Percentiles rank a stretch among this genome's conserved stretches.
Conservation (phyloP, 1,284 basidiomycete species). For the Cryptococcus sp. region DNA sequence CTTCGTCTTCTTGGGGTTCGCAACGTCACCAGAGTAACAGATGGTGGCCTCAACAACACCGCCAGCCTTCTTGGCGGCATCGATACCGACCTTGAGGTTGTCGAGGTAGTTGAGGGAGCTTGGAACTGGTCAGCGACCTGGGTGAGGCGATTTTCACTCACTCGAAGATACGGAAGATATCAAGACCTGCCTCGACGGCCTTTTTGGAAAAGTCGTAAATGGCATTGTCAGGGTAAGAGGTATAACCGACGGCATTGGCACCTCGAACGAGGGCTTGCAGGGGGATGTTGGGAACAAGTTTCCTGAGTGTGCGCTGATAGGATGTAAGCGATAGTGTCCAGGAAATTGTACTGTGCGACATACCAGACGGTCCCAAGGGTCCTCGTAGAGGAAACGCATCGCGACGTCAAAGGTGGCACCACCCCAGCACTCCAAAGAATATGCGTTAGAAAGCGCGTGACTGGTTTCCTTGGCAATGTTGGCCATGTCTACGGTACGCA, state of each 20-base stretch:
- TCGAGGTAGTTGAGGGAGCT: slow-evolving; percentile 93
- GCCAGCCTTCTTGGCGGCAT: slow-evolving; percentile 99
- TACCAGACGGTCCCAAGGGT: slow-evolving; percentile 97
- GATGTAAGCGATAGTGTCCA: slow-evolving; percentile 37
- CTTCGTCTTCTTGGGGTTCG: slow-evolving; percentile 92
- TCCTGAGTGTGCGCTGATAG: slow-evolving; percentile 74
- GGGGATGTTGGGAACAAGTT: slow-evolving; percentile 97
- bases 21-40: slow-evolving; percentile 98
- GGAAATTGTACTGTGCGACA: slow-evolving; percentile 37
- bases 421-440: slow-evolving; percentile 98
- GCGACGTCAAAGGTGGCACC: slow-evolving; percentile 99
- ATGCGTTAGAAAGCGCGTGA: slow-evolving; percentile 91
- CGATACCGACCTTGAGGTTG: slow-evolving; percentile 95
- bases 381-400: slow-evolving; percentile 99
- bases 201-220: slow-evolving; percentile 99
- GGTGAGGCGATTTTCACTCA: slow-evolving; percentile 1
- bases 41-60: slow-evolving; percentile 97
- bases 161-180: slow-evolving; percentile 99
- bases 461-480: slow-evolving; percentile 99
- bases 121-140: not conserved
- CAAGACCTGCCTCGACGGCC: slow-evolving; percentile 97
- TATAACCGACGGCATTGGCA: slow-evolving; percentile 99
- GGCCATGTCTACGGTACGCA: slow-evolving; percentile 95
- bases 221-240: slow-evolving; percentile 98
- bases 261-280: slow-evolving; percentile 98